A percentile compares a stretch with the other conserved stretches of the same genome.
Conservation (phyloP, 1,139 yeast species). For the Lodderomyces margitis region DNA sequence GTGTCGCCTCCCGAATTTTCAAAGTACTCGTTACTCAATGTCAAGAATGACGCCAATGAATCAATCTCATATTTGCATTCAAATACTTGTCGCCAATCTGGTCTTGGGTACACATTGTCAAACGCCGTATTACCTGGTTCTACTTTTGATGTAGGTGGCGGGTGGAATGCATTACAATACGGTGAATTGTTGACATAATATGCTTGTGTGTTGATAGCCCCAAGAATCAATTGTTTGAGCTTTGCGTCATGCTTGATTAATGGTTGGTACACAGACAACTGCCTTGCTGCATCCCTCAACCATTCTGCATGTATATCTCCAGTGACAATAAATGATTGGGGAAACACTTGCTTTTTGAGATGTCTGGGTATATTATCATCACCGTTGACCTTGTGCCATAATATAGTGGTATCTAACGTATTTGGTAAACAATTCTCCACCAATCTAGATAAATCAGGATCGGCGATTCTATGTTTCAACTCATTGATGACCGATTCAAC, state of each 20-base stretch:
- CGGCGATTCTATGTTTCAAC: slow-evolving; percentile 47
- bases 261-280: slow-evolving; percentile 72
- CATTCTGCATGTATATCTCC: slow-evolving; percentile 94
- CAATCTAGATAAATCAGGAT: slow-evolving; percentile 68
- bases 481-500: slow-evolving; percentile 64
- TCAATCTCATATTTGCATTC: slow-evolving; percentile 91
- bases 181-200: slow-evolving; percentile 60
- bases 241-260: slow-evolving; percentile 50
- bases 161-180: slow-evolving; percentile 89
- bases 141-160: slow-evolving; percentile 64
- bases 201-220: slow-evolving; percentile 83
- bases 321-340: slow-evolving; percentile 66
- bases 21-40: slow-evolving; percentile 69
- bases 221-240: slow-evolving; percentile 56
- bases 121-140: slow-evolving; percentile 51
- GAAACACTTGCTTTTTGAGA: slow-evolving; percentile 9
- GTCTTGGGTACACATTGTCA: slow-evolving; percentile 67
- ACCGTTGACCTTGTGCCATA: slow-evolving; percentile 52
- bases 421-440: slow-evolving; percentile 86
- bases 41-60: slow-evolving; percentile 78
- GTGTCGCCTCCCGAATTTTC: slow-evolving; percentile 48
- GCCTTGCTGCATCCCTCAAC: slow-evolving; percentile 84
- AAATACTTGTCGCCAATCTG: slow-evolving; percentile 71
- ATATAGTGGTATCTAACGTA: slow-evolving; percentile 81
- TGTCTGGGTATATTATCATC: background rate